Evolutionary conservation across 106 monocot species (phyloP), one percentile per base, ranked within the genome.

Genomic region (Cymbidium sinense): DNA sequence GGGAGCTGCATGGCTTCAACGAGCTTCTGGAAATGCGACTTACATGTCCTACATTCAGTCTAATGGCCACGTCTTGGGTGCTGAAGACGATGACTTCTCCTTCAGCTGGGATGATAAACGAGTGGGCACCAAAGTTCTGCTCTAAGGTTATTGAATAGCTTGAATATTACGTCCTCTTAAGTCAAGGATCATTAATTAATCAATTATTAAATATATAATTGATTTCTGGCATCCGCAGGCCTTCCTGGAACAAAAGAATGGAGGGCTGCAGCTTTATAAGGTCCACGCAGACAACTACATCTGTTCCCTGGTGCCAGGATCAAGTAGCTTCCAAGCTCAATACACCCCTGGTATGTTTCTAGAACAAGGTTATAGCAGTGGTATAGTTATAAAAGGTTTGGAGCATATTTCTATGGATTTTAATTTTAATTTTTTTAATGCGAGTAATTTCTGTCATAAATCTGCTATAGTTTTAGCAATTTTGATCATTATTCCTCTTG

Each of bases 31-130:
- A 7, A 95, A 95, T 43, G 41, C 82, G n/a, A 82, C 88, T 17
- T 95, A 95, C 84, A 86, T 95, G 11, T 87, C 81, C 23, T 93
- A 90, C 1, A 64, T 75, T 17, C 93, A 93, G 4, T 84, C 80
- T 13, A 64, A 93, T 15, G 95, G 90, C 20, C 90, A 89, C 78
- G 88, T 90, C 82, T 93, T 93, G 1, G 95, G 95, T 17, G 95
- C 95, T 17, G 86, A 92, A 27, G 90, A 92, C 7, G 88, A 93
- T 34, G 92, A 95, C 75, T 92, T 89, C 11, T 90, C 92, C 0
- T 87, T 92, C 51, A 92, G 90, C 75, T 95, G 95, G 95, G 95
- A 95, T 74, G 90, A 82, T 85, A 95, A 95, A 83, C 90, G 92
- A n/a, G 76, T 85, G 44, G 92, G 92, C 23, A 75, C 92, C 79